Base-by-base conservation (phyloP, 2,329 filamentous ascomycete genomes). In the Sporothrix sp. region DNA sequence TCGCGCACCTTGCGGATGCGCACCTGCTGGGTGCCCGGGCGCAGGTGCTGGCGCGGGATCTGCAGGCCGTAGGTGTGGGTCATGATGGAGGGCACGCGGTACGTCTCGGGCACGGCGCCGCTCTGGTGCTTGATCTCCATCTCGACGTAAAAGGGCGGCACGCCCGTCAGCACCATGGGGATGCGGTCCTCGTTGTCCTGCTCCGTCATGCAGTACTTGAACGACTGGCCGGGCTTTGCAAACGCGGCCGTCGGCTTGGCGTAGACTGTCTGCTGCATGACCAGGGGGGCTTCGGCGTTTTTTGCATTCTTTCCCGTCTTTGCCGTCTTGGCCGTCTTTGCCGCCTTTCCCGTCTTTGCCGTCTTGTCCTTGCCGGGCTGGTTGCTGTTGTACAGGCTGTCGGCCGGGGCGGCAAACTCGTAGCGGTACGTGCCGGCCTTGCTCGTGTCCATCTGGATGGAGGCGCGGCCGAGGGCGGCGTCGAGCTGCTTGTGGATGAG, bases 201-300 rank as follows among this genome's bases (percentile, higher is more conserved):
- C 60, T 95, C 87, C 43, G 89, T 82, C 64, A 89, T 84, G 69
- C 93, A 98, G 67, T 91, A 95, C 64, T 93, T 95, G 73, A 96
- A 96, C 1, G 87, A 90, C 65, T 93, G 93, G 14, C 90, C 90
- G 3, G 90, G 87, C 58, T 87, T 87, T 52, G 78, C 75, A 62
- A 98, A 98, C 5, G 77, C 74, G 4, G 90, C 93, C 2, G 82
- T 80, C 1, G 93, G 93, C 52, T 85, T 85, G 13, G 87, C 76
- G 61, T 95, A 85, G 45, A 98, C 88, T 21, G 76, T 84, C 65
- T 98, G 93, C 58, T 85, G 80, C 28, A 98, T 72, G 11, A 78
- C 72, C 30, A 96, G 65, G 28, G n/a, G 11, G 9, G 27, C 20
- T 6, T 2, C 25, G 10, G 25, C 25, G 25, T 28, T 28, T 10